phyloP scores from a whole-genome alignment of 208 protist species.

The Trypanosomatidae sp. region DNA sequence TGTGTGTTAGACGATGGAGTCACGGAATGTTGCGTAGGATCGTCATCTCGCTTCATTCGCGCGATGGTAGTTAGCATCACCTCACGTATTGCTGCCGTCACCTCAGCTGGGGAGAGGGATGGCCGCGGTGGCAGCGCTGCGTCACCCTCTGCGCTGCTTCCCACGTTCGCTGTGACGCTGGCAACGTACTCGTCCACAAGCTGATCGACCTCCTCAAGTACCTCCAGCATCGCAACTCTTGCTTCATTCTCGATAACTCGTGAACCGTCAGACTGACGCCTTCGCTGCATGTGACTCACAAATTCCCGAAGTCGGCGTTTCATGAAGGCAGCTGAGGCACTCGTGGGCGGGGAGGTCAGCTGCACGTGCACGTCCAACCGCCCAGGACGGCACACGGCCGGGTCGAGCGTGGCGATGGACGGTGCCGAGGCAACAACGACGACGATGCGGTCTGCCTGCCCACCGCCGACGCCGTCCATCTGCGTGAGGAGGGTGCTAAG shows the following conservation, averaged over 20 bases:
- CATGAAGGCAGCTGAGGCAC: constrained; percentile 17
- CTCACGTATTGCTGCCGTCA: constrained; percentile 13
- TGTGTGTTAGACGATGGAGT: background rate
- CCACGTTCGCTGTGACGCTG: background rate
- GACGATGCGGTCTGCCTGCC: constrained; percentile 35
- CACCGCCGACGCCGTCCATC: constrained; percentile 85
- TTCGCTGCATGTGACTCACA: background rate
- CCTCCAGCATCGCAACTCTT: background rate
- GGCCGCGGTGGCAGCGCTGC: background rate
- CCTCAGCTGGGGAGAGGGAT: constrained; percentile 13
- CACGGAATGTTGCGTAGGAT: background rate
- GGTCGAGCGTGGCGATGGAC: constrained; percentile 58
- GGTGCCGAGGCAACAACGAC: constrained; percentile 86
- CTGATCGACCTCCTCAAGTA: background rate
- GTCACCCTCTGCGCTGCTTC: background rate
- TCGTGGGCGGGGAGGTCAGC: constrained; percentile 28
- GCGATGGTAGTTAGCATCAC: constrained; percentile 10
- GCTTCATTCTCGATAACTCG: background rate
- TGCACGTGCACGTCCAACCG: constrained; percentile 84
- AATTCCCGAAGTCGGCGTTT: constrained; percentile 20
- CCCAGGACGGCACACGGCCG: constrained; percentile 82
- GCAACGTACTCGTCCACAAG: constrained; percentile 13
- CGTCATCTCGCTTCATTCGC: background rate
- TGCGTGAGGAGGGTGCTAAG: constrained; percentile 91
- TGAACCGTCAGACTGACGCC: background rate